A percentile compares a stretch with the other conserved stretches of the same genome.
phyloP scores from a whole-genome alignment of 768 basidiomycete genomes.

The Lactifluus pinguis region DNA sequence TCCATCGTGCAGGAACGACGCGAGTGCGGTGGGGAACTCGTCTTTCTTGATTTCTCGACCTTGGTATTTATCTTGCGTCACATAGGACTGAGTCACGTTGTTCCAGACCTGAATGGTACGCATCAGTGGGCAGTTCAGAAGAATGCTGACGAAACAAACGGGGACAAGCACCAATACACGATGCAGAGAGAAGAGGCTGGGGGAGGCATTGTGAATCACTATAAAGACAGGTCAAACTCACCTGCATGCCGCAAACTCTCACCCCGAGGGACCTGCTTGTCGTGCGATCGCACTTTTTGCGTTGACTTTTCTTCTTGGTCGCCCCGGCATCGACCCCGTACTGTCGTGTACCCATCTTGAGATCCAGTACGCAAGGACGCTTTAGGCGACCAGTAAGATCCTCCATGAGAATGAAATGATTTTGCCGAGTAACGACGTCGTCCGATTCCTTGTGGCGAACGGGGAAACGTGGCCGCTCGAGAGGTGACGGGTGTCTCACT shows the following conservation, averaged over 20 bases:
- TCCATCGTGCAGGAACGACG: slow-evolving; percentile 80
- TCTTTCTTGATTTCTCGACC: slow-evolving; percentile 84
- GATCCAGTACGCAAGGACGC: slow-evolving; percentile 89
- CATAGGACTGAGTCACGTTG: slow-evolving; percentile 69
- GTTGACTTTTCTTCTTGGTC: slow-evolving; percentile 94
- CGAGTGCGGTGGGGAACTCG: slow-evolving; percentile 76
- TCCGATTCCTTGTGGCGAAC: slow-evolving; percentile 32
- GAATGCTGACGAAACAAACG: not conserved
- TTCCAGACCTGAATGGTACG: slow-evolving; percentile 75
- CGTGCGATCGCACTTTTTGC: slow-evolving; percentile 95
- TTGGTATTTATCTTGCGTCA: slow-evolving; percentile 92
- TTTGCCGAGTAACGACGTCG: slow-evolving; percentile 67
- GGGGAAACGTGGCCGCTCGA: slow-evolving; percentile 16
- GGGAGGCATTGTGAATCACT: not conserved
- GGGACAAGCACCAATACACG: not conserved
- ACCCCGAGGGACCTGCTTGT: slow-evolving; percentile 88
- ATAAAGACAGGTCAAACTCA: slow-evolving; percentile 32
- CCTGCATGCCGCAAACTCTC: slow-evolving; percentile 98
- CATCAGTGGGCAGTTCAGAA: slow-evolving; percentile 7
- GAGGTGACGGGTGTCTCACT: slow-evolving; percentile 11
- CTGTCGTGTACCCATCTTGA: slow-evolving; percentile 99
- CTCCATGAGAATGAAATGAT: slow-evolving; percentile 98
- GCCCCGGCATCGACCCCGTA: slow-evolving; percentile 93
- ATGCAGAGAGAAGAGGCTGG: not conserved
- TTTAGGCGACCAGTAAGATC: slow-evolving; percentile 90